A percentile compares a stretch with the other conserved stretches of the same genome.
Evolutionary conservation across 2,329 filamentous ascomycete species (phyloP).

Genomic region (Aureobasidium musti): DNA sequence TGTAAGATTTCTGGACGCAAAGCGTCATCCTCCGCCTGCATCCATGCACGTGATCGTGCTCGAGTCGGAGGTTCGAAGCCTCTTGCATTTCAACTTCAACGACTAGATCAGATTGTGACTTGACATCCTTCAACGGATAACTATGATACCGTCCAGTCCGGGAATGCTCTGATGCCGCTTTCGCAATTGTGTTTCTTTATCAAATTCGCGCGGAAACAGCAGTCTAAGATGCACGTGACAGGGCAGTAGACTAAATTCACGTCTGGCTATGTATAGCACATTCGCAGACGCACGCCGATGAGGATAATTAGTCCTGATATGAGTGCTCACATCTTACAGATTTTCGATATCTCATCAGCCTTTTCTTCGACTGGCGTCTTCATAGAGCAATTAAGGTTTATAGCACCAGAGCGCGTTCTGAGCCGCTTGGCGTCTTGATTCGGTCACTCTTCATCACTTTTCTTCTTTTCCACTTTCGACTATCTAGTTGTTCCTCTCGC

Average conservation of each 20-base stretch:
- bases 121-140: not conserved
- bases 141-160: too few relatives aligned
- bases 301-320: not conserved
- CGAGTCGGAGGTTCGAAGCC: not conserved
- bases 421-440: conserved; percentile 9
- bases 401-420: not conserved
- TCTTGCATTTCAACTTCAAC: not conserved
- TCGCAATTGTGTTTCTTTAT: too few relatives aligned
- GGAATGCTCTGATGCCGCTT: too few relatives aligned
- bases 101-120: not conserved
- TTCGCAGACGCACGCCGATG: not conserved
- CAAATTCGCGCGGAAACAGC: not conserved
- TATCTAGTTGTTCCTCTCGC: not conserved
- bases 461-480: not conserved
- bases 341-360: not conserved
- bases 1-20: conserved; percentile 14
- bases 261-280: not conserved
- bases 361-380: not conserved
- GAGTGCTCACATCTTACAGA: not conserved
- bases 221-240: not conserved
- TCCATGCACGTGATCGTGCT: not conserved
- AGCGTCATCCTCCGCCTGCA: conserved; percentile 13
- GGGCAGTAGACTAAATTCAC: too few relatives aligned
- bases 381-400: not conserved
- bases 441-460: conserved; percentile 1